phyloP scores from a whole-genome alignment of 2,329 filamentous ascomycete species.

The Amauroascus verrucosus region DNA sequence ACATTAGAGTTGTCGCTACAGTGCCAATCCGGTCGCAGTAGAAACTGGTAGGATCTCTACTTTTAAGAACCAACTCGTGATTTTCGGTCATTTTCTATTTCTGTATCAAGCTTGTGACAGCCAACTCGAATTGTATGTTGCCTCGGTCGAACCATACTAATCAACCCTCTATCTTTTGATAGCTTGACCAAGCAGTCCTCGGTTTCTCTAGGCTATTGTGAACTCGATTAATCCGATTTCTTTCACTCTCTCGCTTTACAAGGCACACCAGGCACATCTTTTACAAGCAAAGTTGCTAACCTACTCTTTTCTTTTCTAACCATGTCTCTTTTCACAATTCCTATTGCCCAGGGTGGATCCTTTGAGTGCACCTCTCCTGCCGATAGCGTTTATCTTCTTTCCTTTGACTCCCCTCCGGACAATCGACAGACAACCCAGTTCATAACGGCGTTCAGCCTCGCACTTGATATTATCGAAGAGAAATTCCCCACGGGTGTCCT shows the following conservation, averaged over 20 bases:
- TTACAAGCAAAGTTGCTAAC: neutral
- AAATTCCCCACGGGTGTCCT: slow-evolving; percentile 60
- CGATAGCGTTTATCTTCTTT: slow-evolving; percentile 51
- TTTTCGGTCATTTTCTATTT: neutral
- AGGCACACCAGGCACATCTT: too few relatives aligned
- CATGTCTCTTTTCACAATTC: slow-evolving; percentile 12
- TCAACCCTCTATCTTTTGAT: neutral
- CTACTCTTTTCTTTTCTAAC: neutral
- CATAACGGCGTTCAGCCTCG: slow-evolving; percentile 55
- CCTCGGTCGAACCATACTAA: too few relatives aligned
- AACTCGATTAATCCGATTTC: too few relatives aligned
- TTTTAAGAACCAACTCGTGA: neutral
- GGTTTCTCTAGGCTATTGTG: too few relatives aligned
- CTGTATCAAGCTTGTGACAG: too few relatives aligned
- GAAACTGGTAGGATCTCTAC: too few relatives aligned
- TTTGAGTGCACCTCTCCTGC: slow-evolving; percentile 11
- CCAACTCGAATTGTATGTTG: too few relatives aligned
- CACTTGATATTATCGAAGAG: slow-evolving; percentile 65
- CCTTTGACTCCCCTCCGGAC: slow-evolving; percentile 60
- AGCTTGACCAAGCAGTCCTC: neutral
- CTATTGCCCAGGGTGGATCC: slow-evolving; percentile 11
- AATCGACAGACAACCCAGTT: slow-evolving; percentile 64
- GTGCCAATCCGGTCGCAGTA: too few relatives aligned
- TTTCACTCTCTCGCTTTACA: too few relatives aligned
- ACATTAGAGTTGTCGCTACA: too few relatives aligned